phyloP scores from a whole-genome alignment of 495 filamentous ascomycete species.

The Penicillium ucsense region DNA sequence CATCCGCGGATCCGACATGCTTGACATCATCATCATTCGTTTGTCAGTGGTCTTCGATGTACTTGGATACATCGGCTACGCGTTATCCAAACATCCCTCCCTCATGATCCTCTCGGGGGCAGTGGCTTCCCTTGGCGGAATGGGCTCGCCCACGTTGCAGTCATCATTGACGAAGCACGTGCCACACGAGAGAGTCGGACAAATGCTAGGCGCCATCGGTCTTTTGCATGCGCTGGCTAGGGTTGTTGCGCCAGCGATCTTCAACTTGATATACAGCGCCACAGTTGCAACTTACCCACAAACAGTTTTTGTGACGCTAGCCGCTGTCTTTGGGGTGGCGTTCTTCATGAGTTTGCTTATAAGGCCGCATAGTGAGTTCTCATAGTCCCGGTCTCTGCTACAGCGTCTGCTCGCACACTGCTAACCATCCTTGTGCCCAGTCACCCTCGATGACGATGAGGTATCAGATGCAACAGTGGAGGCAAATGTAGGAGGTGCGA shows the following conservation, averaged over 20 bases:
- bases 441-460: slow-evolving; percentile 10
- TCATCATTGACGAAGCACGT: slow-evolving; percentile 84
- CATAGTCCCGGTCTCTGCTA: neutral
- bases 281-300: slow-evolving; percentile 73
- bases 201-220: slow-evolving; percentile 78
- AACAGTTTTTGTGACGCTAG: slow-evolving; percentile 71
- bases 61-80: slow-evolving; percentile 65
- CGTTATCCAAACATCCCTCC: slow-evolving; percentile 44
- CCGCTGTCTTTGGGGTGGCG: slow-evolving; percentile 54
- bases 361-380: slow-evolving; percentile 57
- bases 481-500: slow-evolving; percentile 14
- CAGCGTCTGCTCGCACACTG: too few species aligned
- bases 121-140: slow-evolving; percentile 66
- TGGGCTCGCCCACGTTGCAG: slow-evolving; percentile 75
- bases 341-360: slow-evolving; percentile 60
- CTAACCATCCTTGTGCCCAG: neutral
- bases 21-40: slow-evolving; percentile 73
- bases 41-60: slow-evolving; percentile 68
- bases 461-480: slow-evolving; percentile 8
- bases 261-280: slow-evolving; percentile 73
- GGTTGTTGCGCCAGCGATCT: slow-evolving; percentile 67
- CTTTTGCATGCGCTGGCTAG: slow-evolving; percentile 75
- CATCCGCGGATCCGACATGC: slow-evolving; percentile 61
- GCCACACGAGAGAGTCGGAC: slow-evolving; percentile 66
- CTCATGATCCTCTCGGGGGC: slow-evolving; percentile 59